Conservation (phyloP, 805 yeast species). For the Isabelozyma gotoi region DNA sequence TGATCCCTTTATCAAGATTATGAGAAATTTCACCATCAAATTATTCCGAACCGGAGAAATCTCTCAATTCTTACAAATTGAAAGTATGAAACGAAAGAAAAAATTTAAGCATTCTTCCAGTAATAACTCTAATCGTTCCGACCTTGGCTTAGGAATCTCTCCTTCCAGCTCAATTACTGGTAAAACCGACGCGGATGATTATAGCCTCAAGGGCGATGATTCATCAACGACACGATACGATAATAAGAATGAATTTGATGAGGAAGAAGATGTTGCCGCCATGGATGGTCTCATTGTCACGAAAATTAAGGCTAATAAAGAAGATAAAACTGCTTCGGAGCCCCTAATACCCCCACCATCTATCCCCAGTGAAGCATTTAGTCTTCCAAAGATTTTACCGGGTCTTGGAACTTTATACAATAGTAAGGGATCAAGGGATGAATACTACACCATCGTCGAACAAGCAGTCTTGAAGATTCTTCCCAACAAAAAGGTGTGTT, state of each 20-base stretch:
- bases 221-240: constrained; percentile 1
- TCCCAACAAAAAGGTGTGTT: constrained; percentile 25
- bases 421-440: constrained; percentile 17
- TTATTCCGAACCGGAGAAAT: constrained; percentile 35
- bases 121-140: not conserved
- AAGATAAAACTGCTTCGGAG: constrained; percentile 1
- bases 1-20: constrained; percentile 37
- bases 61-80: constrained; percentile 23
- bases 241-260: not conserved
- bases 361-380: constrained; percentile 3
- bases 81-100: constrained; percentile 12
- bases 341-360: not conserved
- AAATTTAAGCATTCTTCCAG: not conserved
- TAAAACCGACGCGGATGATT: not conserved
- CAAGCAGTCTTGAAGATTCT: constrained; percentile 26
- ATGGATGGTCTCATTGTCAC: constrained; percentile 31
- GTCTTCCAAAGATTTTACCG: constrained; percentile 13
- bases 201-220: constrained; percentile 1
- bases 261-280: constrained; percentile 9
- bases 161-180: constrained; percentile 2
- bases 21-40: constrained; percentile 33
- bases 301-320: constrained; percentile 16
- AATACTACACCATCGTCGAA: constrained; percentile 27
- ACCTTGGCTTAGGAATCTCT: not conserved
- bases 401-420: constrained; percentile 21